Conservation (phyloP, 2,329 filamentous ascomycete species). For the Fusarium tricinctum region DNA sequence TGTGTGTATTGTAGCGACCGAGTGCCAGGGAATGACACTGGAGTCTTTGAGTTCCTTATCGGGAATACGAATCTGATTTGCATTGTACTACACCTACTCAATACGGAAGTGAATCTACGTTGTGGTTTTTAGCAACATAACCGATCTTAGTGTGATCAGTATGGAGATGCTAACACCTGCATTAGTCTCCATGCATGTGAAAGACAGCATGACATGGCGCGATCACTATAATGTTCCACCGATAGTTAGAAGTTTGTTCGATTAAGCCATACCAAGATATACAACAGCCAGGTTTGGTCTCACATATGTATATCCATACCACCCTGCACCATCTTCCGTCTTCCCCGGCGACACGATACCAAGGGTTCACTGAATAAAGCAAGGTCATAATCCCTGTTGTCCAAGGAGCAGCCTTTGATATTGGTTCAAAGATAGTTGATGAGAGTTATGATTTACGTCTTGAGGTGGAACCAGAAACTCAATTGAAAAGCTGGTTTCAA, state of each 20-base stretch:
- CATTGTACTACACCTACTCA: neutral
- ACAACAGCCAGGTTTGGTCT: neutral
- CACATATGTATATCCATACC: slow-evolving; percentile 9
- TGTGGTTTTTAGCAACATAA: slow-evolving; percentile 1
- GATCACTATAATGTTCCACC: neutral
- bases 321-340: slow-evolving; percentile 19
- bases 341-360: slow-evolving; percentile 18
- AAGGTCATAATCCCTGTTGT: slow-evolving; percentile 33
- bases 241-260: neutral
- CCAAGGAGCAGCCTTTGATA: slow-evolving; percentile 7
- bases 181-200: slow-evolving; percentile 2
- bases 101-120: slow-evolving; percentile 18
- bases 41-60: slow-evolving; percentile 10
- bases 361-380: slow-evolving; percentile 15
- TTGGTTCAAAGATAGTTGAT: slow-evolving; percentile 16
- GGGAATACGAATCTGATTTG: slow-evolving; percentile 19
- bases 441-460: slow-evolving; percentile 2
- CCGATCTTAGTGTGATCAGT: slow-evolving; percentile 10
- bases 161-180: slow-evolving; percentile 10
- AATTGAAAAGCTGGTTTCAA: neutral
- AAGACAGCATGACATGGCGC: slow-evolving; percentile 4
- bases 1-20: slow-evolving; percentile 15
- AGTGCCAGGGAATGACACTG: slow-evolving; percentile 14
- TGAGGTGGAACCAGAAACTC: slow-evolving; percentile 20
- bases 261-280: neutral